These are phyloP conservation scores for Durio zibethinus DNA, from an alignment of 345 rosid genomes.

Conservation along the genomic window DNA sequence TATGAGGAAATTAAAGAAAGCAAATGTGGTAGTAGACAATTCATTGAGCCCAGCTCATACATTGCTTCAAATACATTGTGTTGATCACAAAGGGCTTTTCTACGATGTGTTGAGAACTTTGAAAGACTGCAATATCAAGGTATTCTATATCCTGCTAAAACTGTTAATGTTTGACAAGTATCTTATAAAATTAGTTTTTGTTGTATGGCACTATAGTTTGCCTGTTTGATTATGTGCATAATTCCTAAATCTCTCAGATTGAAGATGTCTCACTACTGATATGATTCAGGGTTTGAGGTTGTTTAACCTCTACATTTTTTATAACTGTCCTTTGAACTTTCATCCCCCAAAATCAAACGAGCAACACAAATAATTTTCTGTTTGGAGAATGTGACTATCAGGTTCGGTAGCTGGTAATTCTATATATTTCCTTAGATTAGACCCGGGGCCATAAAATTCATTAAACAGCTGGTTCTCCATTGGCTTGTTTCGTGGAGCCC, in stretches of 20 bases:
- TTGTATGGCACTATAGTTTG: not conserved
- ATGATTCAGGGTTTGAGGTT: not conserved
- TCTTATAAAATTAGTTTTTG: not conserved
- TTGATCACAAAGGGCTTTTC: slow-evolving; percentile 76
- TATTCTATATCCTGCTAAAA: slow-evolving; percentile 7
- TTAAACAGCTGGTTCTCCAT: not conserved
- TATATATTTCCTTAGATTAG: not conserved
- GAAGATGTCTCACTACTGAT: not conserved
- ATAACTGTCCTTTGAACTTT: not conserved
- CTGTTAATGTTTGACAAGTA: not conserved
- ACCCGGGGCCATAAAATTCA: not conserved
- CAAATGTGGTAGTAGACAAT: slow-evolving; percentile 56
- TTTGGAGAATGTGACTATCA: not conserved
- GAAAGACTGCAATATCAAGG: slow-evolving; percentile 80
- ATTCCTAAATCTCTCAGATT: not conserved
- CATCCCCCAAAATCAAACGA: not conserved
- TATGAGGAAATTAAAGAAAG: slow-evolving; percentile 51
- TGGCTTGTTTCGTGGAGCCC: not conserved
- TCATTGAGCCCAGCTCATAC: slow-evolving; percentile 74
- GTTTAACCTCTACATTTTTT: not conserved
- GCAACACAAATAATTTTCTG: not conserved
- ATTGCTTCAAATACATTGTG: slow-evolving; percentile 64
- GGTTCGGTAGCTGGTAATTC: not conserved
- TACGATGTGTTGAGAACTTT: slow-evolving; percentile 78
- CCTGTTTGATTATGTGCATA: not conserved